Conservation (phyloP, 768 basidiomycete species). For the Boletus sp. region DNA sequence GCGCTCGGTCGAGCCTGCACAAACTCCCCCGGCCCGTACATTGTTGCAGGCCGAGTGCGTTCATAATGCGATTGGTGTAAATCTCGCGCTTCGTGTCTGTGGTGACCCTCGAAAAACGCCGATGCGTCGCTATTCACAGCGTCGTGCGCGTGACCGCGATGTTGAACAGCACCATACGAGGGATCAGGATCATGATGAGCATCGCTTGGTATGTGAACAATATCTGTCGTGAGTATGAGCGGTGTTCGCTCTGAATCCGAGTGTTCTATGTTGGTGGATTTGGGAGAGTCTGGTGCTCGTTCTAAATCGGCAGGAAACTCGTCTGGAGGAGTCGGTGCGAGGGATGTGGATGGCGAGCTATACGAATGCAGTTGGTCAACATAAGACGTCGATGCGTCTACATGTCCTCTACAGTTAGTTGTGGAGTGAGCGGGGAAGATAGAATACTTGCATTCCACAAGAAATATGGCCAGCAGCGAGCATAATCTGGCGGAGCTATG, state of each 20-base stretch:
- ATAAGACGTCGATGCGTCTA: slow-evolving; percentile 73
- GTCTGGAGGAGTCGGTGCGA: slow-evolving; percentile 26
- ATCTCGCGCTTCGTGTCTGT: slow-evolving; percentile 31
- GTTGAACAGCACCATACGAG: slow-evolving; percentile 22
- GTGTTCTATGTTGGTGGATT: neutral
- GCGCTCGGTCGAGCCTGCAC: neutral
- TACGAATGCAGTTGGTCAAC: slow-evolving; percentile 69
- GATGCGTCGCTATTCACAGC: neutral
- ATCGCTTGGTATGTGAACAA: neutral
- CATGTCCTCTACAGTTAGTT: neutral
- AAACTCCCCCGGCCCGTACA: slow-evolving; percentile 21
- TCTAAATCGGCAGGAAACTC: slow-evolving; percentile 16
- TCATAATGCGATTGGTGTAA: slow-evolving; percentile 31
- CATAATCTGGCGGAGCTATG: slow-evolving; percentile 42
- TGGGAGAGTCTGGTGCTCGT: neutral
- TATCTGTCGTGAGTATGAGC: slow-evolving; percentile 9
- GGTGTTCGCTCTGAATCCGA: slow-evolving; percentile 18
- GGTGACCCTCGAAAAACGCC: slow-evolving; percentile 33
- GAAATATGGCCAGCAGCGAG: slow-evolving; percentile 68
- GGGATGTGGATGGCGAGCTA: slow-evolving; percentile 48
- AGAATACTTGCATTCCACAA: slow-evolving; percentile 67
- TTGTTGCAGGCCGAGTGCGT: slow-evolving; percentile 17
- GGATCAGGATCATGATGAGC: neutral
- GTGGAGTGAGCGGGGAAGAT: neutral
- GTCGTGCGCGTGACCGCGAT: neutral